A percentile compares a stretch with the other conserved stretches of the same genome.
Evolutionary conservation across 2,329 filamentous ascomycete genomes (phyloP).

Genomic region (Fragosphaeria purpurea): DNA sequence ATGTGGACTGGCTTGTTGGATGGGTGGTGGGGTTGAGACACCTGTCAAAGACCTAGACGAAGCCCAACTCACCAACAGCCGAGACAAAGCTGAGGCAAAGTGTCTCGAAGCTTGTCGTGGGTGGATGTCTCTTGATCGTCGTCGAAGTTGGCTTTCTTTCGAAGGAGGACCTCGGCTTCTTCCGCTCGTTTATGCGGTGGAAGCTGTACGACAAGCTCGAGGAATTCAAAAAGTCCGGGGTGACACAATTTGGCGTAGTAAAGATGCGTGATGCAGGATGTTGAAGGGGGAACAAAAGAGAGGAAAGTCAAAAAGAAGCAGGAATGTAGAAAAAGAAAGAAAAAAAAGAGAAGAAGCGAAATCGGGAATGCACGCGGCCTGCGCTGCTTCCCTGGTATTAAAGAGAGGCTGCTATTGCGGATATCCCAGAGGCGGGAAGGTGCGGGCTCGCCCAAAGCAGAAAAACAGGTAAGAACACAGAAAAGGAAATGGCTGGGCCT

Average conservation of each 20-base stretch:
- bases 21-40: slow-evolving; percentile 4
- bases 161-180: neutral
- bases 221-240: too few species aligned
- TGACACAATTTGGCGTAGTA: too few species aligned
- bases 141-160: too few species aligned
- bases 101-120: neutral
- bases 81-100: slow-evolving; percentile 5
- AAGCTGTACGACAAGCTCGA: too few species aligned
- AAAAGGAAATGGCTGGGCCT: slow-evolving; percentile 5
- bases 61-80: neutral
- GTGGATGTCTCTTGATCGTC: too few species aligned
- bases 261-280: neutral
- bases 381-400: slow-evolving; percentile 2
- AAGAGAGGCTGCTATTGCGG: neutral
- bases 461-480: neutral
- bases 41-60: neutral
- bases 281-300: neutral
- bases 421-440: neutral
- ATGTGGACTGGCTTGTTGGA: neutral
- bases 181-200: neutral
- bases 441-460: neutral
- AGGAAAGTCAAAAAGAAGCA: neutral
- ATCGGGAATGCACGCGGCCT: slow-evolving; percentile 1
- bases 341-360: neutral
- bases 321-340: neutral